Evolutionary conservation across 345 rosid species (phyloP).

Genomic region (Eucalyptus marginata): DNA sequence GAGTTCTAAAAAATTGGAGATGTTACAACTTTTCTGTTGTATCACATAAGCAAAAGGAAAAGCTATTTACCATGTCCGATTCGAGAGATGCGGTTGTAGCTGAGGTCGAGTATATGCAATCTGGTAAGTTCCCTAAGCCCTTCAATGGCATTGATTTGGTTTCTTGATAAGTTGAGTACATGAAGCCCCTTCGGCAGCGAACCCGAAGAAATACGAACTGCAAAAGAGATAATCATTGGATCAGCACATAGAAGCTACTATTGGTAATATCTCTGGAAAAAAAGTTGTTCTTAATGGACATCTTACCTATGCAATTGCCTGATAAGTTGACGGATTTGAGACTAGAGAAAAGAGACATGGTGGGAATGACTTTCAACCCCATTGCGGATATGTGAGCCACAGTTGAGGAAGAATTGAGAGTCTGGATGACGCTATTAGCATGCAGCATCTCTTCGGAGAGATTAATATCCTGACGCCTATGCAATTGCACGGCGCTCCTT

Average conservation of each 20-base stretch:
- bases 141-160: constrained; percentile 69
- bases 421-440: constrained; percentile 62
- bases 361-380: constrained; percentile 79
- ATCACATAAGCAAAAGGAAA: background rate
- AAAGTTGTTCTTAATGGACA: background rate
- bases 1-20: background rate
- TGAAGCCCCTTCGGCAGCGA: constrained; percentile 89
- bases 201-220: constrained; percentile 62
- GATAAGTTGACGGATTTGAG: constrained; percentile 79
- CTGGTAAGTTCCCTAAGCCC: constrained; percentile 81
- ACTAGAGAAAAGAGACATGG: constrained; percentile 49
- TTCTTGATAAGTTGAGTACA: constrained; percentile 62
- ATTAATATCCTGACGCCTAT: constrained; percentile 20
- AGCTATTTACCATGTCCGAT: constrained; percentile 66
- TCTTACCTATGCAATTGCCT: constrained; percentile 73
- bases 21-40: background rate
- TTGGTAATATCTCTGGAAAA: background rate
- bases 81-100: constrained; percentile 84
- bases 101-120: constrained; percentile 67
- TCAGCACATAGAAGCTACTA: background rate
- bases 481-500: constrained; percentile 1
- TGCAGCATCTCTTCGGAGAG: constrained; percentile 51
- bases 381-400: constrained; percentile 73
- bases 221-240: background rate
- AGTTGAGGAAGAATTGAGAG: constrained; percentile 72